Evolutionary conservation across 2,329 filamentous ascomycete species (phyloP), one percentile per base, ranked within the genome.

Genomic region (Elsinoe batatas): DNA sequence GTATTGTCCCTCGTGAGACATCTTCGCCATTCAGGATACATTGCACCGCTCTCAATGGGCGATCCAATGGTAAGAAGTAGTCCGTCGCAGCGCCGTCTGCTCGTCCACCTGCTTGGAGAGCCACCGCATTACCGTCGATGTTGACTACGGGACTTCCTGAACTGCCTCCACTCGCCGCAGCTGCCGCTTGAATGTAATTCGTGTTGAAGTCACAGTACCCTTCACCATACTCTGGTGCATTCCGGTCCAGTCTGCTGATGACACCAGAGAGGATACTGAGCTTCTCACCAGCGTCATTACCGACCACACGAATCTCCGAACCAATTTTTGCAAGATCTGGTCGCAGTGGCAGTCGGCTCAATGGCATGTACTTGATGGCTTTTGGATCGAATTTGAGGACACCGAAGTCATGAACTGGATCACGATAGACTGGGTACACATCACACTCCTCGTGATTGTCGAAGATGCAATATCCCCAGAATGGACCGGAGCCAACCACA

Each of bases 61-160:
- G 85, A 68, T 98, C 91, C 12, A 98, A 77, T 1, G 93, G 93
- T 4, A 98, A 76, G 71, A 98, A 97, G 70, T 98, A 98, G 69
- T 98, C 93, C 17, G 93, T 98, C 11, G 94, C 91, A 43, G 93
- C 93, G 58, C 91, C 91, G 67, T 98, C 93, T 30, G 88, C 87
- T 70, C 93, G 82, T 43, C 93, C 93, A 59, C 94, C 93, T 44
- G 93, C 93, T 72, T 98, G 93, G 43, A 98, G 74, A 37, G 93
- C 93, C 56, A 98, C 85, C 4, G 91, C 93, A 67, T 84, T 86
- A 10, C 93, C 93, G 69, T 95, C 88, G 58, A 95, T 87, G 71
- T 96, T 95, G 59, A 98, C 91, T 0, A 98, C 93, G 0, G 93
- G 93, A 82, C 88, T 95, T 60, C 93, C 93, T n/a, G 93, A 98